Evolutionary conservation across 2,329 filamentous ascomycete species (phyloP).

Genomic region (Pyrenophora tritici-repentis): DNA sequence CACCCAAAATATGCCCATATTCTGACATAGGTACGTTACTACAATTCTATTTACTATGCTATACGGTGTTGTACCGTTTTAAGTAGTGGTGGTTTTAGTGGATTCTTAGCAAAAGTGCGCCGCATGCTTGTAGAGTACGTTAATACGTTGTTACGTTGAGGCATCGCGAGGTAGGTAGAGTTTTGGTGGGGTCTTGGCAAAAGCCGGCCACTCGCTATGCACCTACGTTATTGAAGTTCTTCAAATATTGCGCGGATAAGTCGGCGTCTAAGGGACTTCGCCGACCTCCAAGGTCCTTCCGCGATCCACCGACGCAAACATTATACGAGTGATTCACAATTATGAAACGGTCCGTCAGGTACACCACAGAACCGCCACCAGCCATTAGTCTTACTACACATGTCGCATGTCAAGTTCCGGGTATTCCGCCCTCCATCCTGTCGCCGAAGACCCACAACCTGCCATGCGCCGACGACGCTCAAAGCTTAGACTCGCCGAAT

Average conservation of each 20-base stretch:
- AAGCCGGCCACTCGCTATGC: no score
- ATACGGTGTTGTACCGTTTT: no score
- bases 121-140: no score
- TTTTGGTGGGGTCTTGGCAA: no score
- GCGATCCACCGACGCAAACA: slow-evolving; percentile 1
- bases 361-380: not conserved
- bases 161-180: no score
- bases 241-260: not conserved
- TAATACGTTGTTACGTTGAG: no score
- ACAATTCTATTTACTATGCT: no score
- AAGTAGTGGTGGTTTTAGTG: no score
- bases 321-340: slow-evolving; percentile 11
- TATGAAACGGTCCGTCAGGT: slow-evolving; percentile 4
- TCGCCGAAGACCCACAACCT: slow-evolving; percentile 15
- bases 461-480: slow-evolving; percentile 21
- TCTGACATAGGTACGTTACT: no score
- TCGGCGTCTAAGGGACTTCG: slow-evolving; percentile 1
- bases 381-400: slow-evolving; percentile 4
- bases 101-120: no score
- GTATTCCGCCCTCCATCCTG: slow-evolving; percentile 5
- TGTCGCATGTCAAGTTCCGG: not conserved
- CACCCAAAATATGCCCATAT: no score
- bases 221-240: no score
- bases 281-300: not conserved
- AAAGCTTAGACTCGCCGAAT: slow-evolving; percentile 17